Conservation (phyloP, 805 yeast species). For the Kodamaea hsintzibuensis region DNA sequence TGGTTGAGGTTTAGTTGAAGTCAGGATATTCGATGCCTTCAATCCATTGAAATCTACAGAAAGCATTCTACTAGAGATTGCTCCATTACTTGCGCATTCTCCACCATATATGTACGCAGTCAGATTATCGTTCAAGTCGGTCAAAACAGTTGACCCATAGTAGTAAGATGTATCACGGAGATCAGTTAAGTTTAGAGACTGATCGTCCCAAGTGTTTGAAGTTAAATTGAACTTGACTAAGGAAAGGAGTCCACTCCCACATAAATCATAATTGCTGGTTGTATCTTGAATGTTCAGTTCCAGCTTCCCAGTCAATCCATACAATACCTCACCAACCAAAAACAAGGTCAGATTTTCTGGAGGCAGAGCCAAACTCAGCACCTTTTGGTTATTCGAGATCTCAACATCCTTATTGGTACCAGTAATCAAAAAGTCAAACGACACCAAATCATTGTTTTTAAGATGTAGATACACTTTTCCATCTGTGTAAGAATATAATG, state of each 20-base stretch:
- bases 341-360: constrained; percentile 36
- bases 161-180: constrained; percentile 33
- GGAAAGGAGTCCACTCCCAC: constrained; percentile 30
- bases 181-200: constrained; percentile 20
- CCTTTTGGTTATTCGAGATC: constrained; percentile 22
- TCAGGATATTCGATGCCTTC: constrained; percentile 39
- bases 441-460: constrained; percentile 36
- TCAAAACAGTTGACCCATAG: constrained; percentile 41
- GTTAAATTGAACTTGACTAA: constrained; percentile 21
- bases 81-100: constrained; percentile 19
- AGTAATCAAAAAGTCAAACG: constrained; percentile 35
- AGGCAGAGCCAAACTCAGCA: constrained; percentile 27
- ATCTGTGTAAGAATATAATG: constrained; percentile 35
- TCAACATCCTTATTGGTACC: constrained; percentile 24
- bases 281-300: background rate
- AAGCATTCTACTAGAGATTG: constrained; percentile 43
- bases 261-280: constrained; percentile 13
- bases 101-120: constrained; percentile 61
- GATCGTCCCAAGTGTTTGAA: constrained; percentile 22
- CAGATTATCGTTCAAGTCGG: constrained; percentile 34
- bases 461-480: constrained; percentile 38
- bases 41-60: constrained; percentile 40
- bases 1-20: constrained; percentile 55
- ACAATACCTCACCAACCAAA: constrained; percentile 26
- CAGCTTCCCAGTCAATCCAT: constrained; percentile 25